Evolutionary conservation across 2,329 filamentous ascomycete species (phyloP).

Genomic region (Colletotrichum agaves): DNA sequence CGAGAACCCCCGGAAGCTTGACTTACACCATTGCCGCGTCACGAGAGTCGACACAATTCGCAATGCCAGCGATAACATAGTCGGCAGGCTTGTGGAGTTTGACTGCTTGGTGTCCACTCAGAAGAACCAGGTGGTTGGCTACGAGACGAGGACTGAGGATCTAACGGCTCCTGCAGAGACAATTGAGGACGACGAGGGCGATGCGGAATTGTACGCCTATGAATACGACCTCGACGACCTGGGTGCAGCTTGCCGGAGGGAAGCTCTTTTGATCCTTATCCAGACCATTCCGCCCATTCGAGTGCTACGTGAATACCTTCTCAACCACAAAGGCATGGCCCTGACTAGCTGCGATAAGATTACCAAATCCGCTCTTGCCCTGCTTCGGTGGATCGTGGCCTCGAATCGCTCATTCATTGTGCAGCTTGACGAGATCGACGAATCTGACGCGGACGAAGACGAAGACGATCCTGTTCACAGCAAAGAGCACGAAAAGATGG

Average conservation of each 20-base stretch:
- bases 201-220: constrained; percentile 53
- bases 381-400: constrained; percentile 88
- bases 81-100: constrained; percentile 23
- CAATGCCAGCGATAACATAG: constrained; percentile 47
- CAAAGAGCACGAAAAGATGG: constrained; percentile 62
- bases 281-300: constrained; percentile 70
- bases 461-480: neutral
- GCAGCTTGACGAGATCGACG: constrained; percentile 67
- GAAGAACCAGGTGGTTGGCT: neutral
- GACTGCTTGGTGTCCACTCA: constrained; percentile 2
- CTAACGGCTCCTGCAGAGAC: neutral
- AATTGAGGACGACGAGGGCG: constrained; percentile 8
- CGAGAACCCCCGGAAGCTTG: neutral
- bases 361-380: constrained; percentile 70
- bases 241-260: constrained; percentile 54
- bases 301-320: constrained; percentile 64
- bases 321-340: constrained; percentile 48
- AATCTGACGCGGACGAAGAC: constrained; percentile 5
- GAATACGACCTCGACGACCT: constrained; percentile 68
- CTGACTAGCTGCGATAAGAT: constrained; percentile 65
- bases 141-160: neutral
- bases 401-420: constrained; percentile 90
- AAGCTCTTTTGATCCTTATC: constrained; percentile 63
- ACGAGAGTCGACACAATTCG: constrained; percentile 33
- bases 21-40: constrained; percentile 33